phyloP scores from a whole-genome alignment of 75 land plant species.

The Ceratopteris richardii region DNA sequence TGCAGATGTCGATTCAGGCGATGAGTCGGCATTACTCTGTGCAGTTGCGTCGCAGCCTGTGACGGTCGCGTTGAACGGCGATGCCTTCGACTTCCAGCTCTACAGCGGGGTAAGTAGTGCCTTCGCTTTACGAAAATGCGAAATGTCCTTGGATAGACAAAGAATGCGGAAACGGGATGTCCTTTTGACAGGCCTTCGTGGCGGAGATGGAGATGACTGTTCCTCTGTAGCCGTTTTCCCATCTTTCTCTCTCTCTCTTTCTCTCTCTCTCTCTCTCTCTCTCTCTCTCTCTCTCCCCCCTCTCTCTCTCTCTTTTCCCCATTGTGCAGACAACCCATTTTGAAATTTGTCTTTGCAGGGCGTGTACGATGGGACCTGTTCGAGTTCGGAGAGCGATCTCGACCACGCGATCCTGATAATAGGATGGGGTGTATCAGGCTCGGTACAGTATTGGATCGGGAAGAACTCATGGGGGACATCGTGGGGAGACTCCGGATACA shows the following conservation, averaged over 20 bases:
- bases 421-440: slow-evolving; percentile 39
- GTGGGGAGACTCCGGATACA: slow-evolving; percentile 50
- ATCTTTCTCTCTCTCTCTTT: not conserved
- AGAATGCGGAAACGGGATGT: too few relatives aligned
- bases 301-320: too few relatives aligned
- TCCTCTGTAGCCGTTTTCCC: not conserved
- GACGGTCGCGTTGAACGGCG: slow-evolving; percentile 52
- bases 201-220: not conserved
- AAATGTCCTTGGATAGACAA: too few relatives aligned
- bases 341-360: too few relatives aligned
- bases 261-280: too few relatives aligned
- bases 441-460: slow-evolving; percentile 44
- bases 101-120: slow-evolving; percentile 41
- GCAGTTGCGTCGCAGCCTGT: slow-evolving; percentile 40
- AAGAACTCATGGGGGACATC: slow-evolving; percentile 63
- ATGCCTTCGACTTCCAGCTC: slow-evolving; percentile 43
- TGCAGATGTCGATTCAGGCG: slow-evolving; percentile 27
- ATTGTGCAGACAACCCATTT: too few relatives aligned
- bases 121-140: too few relatives aligned
- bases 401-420: slow-evolving; percentile 50
- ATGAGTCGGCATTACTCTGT: slow-evolving; percentile 35
- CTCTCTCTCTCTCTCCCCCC: too few relatives aligned
- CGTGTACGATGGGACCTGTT: slow-evolving; percentile 40
- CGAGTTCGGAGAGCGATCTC: slow-evolving; percentile 34
- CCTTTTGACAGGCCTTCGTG: slow-evolving; percentile 1